Base-by-base conservation (phyloP, 2,329 filamentous ascomycete genomes). In the Trichoderma cornu-damae region DNA sequence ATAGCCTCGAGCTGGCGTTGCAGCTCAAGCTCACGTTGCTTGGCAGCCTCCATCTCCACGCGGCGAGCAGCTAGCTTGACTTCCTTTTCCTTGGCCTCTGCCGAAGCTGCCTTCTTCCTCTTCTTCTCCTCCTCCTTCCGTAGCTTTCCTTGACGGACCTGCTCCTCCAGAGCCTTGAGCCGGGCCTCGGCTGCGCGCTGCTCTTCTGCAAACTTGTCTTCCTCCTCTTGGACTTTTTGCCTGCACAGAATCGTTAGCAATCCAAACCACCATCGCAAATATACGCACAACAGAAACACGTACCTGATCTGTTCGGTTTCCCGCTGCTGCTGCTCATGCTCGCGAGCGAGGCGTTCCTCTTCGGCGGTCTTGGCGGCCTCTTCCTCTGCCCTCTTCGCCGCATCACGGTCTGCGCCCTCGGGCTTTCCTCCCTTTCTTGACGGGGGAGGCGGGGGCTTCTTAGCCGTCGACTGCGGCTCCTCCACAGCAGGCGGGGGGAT, bases 81-180 rank as follows among this genome's bases (percentile, higher is more conserved):
- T 70, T 97, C 93, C 69, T 95, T 92, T 66, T 96, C 90, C 72
- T 90, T 93, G 6, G 91, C 84, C 64, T 94, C 90, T 49, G 88
- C 88, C 67, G 89, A 79, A 8, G 91, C 91, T 20, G 90, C 93
- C 75, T 96, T 92, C 77, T 91, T 94, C 65, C 83, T 87, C 61
- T 87, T 89, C 78, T 96, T 96, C 75, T 96, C 94, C 71, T 99
- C 94, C 64, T 95, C 89, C 73, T 96, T 97, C 79, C 90, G 93
- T 52, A 97, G 76, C 76, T 97, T 99, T 66, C 92, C 90, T 69
- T 92, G 89, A 61, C 86, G 87, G 52, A 97, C 91, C 72, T 96
- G 91, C 70, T 97, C 91, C 72, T 99, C 92, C 7, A 99, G 82
- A 14, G 90, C 91, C 69, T 86, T 90, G 22, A 97, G 81, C 50